phyloP scores from a whole-genome alignment of 1,139 yeast species.

The Protomyces macrosporus region DNA sequence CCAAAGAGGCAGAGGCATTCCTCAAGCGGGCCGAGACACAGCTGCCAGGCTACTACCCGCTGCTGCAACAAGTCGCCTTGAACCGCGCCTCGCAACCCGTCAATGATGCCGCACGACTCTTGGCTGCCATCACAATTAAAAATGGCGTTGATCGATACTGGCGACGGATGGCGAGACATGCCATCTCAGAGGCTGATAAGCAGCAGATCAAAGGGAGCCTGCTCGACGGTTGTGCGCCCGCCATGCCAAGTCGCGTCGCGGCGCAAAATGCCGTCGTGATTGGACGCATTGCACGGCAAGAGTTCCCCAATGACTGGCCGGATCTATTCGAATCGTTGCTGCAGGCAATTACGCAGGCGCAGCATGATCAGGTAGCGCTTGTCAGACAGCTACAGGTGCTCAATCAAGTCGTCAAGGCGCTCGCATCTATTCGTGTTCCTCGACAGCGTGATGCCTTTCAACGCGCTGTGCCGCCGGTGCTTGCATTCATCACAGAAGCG shows the following conservation, averaged over 20 bases:
- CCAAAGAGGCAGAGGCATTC: constrained; percentile 1
- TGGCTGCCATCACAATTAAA: constrained; percentile 80
- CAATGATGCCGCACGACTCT: constrained; percentile 69
- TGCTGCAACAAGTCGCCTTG: constrained; percentile 56
- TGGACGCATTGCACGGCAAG: constrained; percentile 71
- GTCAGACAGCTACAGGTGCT: constrained; percentile 61
- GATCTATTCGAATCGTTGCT: constrained; percentile 54
- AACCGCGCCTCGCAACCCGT: constrained; percentile 44
- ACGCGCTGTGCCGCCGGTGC: constrained; percentile 21
- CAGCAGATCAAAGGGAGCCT: constrained; percentile 53
- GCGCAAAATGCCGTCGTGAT: constrained; percentile 81
- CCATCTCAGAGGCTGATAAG: constrained; percentile 67
- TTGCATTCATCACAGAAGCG: background rate
- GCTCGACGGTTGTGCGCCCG: constrained; percentile 59
- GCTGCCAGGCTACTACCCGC: constrained; percentile 43
- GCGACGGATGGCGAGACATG: constrained; percentile 58
- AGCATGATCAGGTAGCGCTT: constrained; percentile 47
- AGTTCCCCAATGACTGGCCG: constrained; percentile 87
- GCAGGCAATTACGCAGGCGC: background rate
- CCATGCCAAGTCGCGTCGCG: constrained; percentile 59
- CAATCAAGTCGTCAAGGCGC: constrained; percentile 69
- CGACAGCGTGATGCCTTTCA: constrained; percentile 75
- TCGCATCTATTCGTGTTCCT: constrained; percentile 76
- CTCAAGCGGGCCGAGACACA: constrained; percentile 5
- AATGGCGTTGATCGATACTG: constrained; percentile 81